Evolutionary conservation across 2,329 filamentous ascomycete genomes (phyloP).

Genomic region (Emydomyces testavorans): DNA sequence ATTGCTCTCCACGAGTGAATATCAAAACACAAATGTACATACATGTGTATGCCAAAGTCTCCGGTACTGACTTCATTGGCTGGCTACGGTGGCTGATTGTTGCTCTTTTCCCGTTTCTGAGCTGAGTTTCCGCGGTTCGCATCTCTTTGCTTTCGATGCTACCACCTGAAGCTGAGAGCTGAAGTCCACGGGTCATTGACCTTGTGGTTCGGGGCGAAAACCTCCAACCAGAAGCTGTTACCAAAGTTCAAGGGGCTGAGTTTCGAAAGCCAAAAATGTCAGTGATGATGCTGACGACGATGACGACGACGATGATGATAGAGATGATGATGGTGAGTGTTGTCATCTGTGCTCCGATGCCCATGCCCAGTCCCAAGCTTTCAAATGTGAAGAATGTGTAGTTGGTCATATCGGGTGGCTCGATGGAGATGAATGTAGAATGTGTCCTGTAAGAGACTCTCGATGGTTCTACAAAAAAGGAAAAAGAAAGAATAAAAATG

Average conservation of each 20-base stretch:
- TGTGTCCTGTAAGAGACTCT: no score
- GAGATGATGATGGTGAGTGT: not conserved
- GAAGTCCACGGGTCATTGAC: slow-evolving; percentile 8
- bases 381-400: not conserved
- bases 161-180: not conserved
- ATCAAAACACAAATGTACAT: no score
- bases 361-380: slow-evolving; percentile 2
- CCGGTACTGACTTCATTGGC: slow-evolving; percentile 1
- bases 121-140: not conserved
- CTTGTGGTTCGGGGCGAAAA: not conserved
- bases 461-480: no score
- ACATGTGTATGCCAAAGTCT: no score
- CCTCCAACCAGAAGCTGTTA: slow-evolving; percentile 8
- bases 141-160: not conserved
- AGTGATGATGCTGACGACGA: not conserved
- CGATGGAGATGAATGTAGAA: no score
- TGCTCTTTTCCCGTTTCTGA: slow-evolving; percentile 7
- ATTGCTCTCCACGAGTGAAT: slow-evolving; percentile 3
- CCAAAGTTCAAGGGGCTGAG: not conserved
- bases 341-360: not conserved
- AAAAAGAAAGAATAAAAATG: not conserved
- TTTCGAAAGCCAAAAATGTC: not conserved
- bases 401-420: not conserved
- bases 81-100: not conserved
- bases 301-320: not conserved